These are phyloP conservation scores for Suillus sp. DNA, from an alignment of 768 basidiomycete genomes.

Conservation along the genomic window DNA sequence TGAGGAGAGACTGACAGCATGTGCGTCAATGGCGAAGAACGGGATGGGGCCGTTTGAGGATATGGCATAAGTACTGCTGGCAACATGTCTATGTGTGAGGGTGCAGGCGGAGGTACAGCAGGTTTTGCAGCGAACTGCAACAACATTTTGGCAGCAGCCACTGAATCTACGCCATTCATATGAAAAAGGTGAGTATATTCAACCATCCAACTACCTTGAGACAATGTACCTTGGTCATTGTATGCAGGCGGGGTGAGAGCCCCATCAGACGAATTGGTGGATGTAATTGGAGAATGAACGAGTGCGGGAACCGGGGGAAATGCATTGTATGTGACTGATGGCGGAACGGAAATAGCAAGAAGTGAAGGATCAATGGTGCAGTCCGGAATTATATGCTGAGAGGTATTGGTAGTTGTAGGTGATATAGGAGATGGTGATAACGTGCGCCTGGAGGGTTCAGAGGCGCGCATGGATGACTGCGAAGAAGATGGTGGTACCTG, in stretches of 20 bases:
- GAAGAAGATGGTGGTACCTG: background rate
- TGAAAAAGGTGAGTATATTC: background rate
- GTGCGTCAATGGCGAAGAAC: conserved; percentile 1
- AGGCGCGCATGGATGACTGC: conserved; percentile 5
- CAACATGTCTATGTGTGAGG: conserved; percentile 3
- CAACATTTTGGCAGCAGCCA: conserved; percentile 20
- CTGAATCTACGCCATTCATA: conserved; percentile 18
- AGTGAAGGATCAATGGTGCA: conserved; percentile 36
- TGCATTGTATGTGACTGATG: conserved; percentile 6
- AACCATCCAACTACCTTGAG: background rate
- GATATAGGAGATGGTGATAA: background rate
- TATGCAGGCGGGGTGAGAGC: conserved; percentile 1
- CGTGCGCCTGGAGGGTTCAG: background rate
- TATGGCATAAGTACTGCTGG: background rate
- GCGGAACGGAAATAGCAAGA: conserved; percentile 31
- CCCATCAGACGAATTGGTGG: conserved; percentile 7
- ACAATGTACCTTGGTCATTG: conserved; percentile 3
- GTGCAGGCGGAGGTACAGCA: conserved; percentile 16
- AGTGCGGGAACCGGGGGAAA: background rate
- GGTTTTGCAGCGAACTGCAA: conserved; percentile 17
- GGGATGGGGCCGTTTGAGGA: background rate
- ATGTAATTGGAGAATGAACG: conserved; percentile 10
- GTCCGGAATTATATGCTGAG: conserved; percentile 16
- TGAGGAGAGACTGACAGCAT: conserved; percentile 12
- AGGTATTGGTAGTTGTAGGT: background rate